These are phyloP conservation scores for Macadamia integrifolia DNA, from an alignment of 164 flowering plant species.

Conservation along the genomic window DNA sequence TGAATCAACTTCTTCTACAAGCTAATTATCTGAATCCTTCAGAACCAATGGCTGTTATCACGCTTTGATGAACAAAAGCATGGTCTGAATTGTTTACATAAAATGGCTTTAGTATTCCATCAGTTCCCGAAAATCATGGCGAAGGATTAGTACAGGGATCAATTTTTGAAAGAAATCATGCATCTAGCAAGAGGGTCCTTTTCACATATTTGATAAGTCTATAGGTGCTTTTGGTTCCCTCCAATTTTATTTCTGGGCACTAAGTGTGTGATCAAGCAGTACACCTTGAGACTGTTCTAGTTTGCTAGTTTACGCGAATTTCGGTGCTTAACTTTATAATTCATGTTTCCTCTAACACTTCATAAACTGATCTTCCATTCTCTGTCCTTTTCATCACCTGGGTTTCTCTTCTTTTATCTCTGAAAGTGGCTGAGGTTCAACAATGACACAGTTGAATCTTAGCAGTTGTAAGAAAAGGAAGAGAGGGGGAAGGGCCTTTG, in stretches of 20 bases:
- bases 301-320: not conserved
- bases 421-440: not conserved
- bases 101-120: slow-evolving; percentile 10
- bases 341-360: not conserved
- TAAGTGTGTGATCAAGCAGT: slow-evolving; percentile 40
- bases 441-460: slow-evolving; percentile 2
- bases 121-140: slow-evolving; percentile 11
- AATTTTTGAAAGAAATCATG: slow-evolving; percentile 23
- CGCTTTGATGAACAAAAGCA: slow-evolving; percentile 19
- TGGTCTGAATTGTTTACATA: slow-evolving; percentile 17
- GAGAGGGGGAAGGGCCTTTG: slow-evolving; percentile 57
- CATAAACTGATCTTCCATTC: not conserved
- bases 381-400: not conserved
- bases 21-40: slow-evolving; percentile 1
- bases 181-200: slow-evolving; percentile 21
- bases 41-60: not conserved
- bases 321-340: not conserved
- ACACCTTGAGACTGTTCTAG: slow-evolving; percentile 9
- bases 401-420: not conserved
- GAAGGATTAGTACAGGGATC: slow-evolving; percentile 3
- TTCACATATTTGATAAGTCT: slow-evolving; percentile 14
- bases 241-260: slow-evolving; percentile 57
- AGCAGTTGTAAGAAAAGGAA: slow-evolving; percentile 62
- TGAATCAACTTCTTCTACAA: slow-evolving; percentile 7
- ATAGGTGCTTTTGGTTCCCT: slow-evolving; percentile 22